Percentiles rank a stretch among this genome's conserved stretches.
Conservation (phyloP, 257 asterid species). For the Petunia secreta region DNA sequence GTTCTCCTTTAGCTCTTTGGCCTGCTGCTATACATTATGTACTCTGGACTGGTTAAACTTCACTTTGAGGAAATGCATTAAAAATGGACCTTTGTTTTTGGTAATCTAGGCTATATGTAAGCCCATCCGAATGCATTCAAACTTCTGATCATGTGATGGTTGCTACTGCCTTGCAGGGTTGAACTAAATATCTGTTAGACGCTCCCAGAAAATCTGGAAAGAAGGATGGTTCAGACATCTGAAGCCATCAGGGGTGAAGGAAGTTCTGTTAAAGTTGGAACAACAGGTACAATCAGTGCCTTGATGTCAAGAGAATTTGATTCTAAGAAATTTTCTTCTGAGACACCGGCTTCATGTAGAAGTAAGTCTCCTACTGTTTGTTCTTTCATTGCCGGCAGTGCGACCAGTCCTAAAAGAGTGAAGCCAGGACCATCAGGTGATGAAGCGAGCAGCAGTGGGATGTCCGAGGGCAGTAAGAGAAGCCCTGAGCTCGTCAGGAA, state of each 20-base stretch:
- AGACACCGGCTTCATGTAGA: conserved; percentile 18
- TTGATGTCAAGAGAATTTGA: conserved; percentile 76
- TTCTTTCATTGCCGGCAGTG: conserved; percentile 21
- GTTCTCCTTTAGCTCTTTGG: not conserved
- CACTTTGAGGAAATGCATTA: not conserved
- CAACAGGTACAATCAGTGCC: conserved; percentile 76
- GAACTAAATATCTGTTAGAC: not conserved
- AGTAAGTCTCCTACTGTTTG: conserved; percentile 19
- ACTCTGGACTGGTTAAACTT: not conserved
- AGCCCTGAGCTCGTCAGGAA: not conserved
- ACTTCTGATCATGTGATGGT: not conserved
- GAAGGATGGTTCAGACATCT: conserved; percentile 60
- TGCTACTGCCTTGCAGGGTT: conserved; percentile 1
- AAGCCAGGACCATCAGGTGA: not conserved
- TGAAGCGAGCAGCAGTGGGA: conserved; percentile 15
- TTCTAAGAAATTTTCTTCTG: conserved; percentile 47
- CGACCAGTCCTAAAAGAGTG: conserved; percentile 21
- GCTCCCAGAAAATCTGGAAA: not conserved
- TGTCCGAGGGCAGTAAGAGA: not conserved
- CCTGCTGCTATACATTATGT: not conserved
- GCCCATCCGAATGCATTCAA: too few species aligned
- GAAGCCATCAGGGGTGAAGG: conserved; percentile 74
- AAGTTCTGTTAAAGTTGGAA: conserved; percentile 76
- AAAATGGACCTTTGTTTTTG: not conserved
- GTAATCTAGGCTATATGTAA: not conserved